A percentile compares a stretch with the other conserved stretches of the same genome.
Conservation (phyloP, 176 grass and related monocot genomes). For the Hyparrhenia diplandra region DNA sequence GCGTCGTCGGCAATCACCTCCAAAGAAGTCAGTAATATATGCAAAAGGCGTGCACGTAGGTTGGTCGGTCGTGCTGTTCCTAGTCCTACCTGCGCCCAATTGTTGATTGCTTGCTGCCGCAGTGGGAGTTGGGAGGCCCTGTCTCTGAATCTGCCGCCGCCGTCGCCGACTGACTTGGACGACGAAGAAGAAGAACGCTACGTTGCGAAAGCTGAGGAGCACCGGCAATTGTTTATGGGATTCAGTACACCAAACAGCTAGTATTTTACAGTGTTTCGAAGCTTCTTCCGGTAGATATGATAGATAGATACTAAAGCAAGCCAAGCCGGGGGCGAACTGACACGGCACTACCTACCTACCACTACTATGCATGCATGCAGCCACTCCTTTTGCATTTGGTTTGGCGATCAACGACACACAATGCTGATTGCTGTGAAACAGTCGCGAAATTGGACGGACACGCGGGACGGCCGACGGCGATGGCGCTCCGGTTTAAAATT, state of each 20-base stretch:
- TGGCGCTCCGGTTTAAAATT: not conserved
- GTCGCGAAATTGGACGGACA: not conserved
- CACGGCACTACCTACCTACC: not conserved
- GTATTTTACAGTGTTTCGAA: slow-evolving; percentile 26
- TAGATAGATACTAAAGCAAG: too few relatives aligned
- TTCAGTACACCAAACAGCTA: slow-evolving; percentile 36
- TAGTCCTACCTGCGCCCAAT: too few relatives aligned
- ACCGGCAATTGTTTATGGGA: slow-evolving; percentile 16
- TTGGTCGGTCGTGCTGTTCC: too few relatives aligned
- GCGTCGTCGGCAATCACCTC: not conserved
- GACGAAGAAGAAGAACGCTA: not conserved
- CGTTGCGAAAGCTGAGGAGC: not conserved
- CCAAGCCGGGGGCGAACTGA: not conserved
- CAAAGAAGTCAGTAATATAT: too few relatives aligned
- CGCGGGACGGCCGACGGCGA: too few relatives aligned
- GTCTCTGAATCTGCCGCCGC: slow-evolving; percentile 17
- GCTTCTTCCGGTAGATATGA: slow-evolving; percentile 19
- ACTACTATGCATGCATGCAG: not conserved
- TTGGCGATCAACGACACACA: too few relatives aligned
- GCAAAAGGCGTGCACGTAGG: too few relatives aligned
- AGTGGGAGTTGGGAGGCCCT: too few relatives aligned
- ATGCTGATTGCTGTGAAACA: too few relatives aligned
- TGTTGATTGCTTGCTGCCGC: too few relatives aligned
- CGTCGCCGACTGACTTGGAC: not conserved
- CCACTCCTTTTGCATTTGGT: not conserved